Conservation (phyloP, 768 basidiomycete species). For the Chlorophyllum brunneum region DNA sequence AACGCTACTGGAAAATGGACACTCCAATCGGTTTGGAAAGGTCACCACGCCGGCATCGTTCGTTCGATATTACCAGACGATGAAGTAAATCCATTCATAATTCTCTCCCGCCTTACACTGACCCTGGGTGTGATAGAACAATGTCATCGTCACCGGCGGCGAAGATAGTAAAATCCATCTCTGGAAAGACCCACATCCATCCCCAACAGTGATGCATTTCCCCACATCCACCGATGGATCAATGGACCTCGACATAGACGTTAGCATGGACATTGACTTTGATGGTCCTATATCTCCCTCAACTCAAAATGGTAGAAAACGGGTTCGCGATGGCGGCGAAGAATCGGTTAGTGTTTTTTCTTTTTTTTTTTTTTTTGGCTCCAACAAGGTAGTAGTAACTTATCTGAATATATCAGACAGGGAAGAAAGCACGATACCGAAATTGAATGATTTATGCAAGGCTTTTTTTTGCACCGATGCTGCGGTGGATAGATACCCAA, state of each 20-base stretch:
- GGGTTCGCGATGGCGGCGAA: constrained; percentile 2
- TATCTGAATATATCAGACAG: not conserved
- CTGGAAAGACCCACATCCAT: constrained; percentile 17
- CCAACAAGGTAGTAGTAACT: not conserved
- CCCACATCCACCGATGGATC: too few relatives aligned
- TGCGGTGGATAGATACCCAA: too few relatives aligned
- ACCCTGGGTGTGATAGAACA: constrained; percentile 15
- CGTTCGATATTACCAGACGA: constrained; percentile 56
- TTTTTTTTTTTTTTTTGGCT: too few relatives aligned
- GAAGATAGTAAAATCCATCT: constrained; percentile 27
- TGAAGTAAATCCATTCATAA: constrained; percentile 27
- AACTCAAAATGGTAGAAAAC: not conserved
- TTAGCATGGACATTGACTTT: not conserved
- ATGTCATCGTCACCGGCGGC: constrained; percentile 26
- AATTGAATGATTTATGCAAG: too few relatives aligned
- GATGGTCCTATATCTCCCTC: not conserved
- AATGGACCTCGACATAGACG: not conserved
- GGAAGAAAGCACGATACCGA: constrained; percentile 4
- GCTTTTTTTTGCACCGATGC: too few relatives aligned
- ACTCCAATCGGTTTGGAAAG: constrained; percentile 49
- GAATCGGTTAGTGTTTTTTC: not conserved
- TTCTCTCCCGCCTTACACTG: not conserved
- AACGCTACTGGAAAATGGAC: constrained; percentile 42
- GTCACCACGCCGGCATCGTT: constrained; percentile 54
- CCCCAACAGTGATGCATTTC: too few relatives aligned